Evolutionary conservation across 495 filamentous ascomycete species (phyloP).

Genomic region (Penicillium egyptiacum): DNA sequence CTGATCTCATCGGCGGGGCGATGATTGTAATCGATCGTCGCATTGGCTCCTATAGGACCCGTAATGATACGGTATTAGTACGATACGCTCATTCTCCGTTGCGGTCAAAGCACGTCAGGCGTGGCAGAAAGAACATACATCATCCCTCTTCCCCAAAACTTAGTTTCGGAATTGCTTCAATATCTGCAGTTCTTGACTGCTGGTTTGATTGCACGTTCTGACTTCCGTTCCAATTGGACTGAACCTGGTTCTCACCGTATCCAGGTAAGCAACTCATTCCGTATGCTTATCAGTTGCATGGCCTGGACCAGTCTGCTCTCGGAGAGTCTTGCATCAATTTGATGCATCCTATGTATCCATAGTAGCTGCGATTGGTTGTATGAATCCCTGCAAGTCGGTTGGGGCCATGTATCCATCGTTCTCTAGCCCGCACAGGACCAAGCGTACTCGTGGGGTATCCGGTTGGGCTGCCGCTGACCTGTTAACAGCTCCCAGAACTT

Average conservation of each 20-base stretch:
- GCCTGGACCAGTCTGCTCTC: background rate
- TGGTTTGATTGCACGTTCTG: background rate
- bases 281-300: conserved; percentile 23
- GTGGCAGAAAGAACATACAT: conserved; percentile 49
- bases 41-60: background rate
- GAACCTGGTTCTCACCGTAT: conserved; percentile 5
- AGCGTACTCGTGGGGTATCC: background rate
- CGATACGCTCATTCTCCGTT: conserved; percentile 15
- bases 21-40: background rate
- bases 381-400: conserved; percentile 3
- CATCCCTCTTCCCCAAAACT: conserved; percentile 28
- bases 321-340: background rate
- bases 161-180: conserved; percentile 25
- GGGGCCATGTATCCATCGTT: background rate
- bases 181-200: conserved; percentile 22
- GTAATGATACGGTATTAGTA: conserved; percentile 21
- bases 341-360: background rate
- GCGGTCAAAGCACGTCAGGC: conserved; percentile 47
- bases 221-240: conserved; percentile 1
- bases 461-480: conserved; percentile 21
- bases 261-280: conserved; percentile 29
- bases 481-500: conserved; percentile 20
- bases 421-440: background rate
- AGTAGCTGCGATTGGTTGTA: background rate
- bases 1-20: conserved; percentile 7